Evolutionary conservation across 2,329 filamentous ascomycete species (phyloP).

Genomic region (Herpotrichia juniperi): DNA sequence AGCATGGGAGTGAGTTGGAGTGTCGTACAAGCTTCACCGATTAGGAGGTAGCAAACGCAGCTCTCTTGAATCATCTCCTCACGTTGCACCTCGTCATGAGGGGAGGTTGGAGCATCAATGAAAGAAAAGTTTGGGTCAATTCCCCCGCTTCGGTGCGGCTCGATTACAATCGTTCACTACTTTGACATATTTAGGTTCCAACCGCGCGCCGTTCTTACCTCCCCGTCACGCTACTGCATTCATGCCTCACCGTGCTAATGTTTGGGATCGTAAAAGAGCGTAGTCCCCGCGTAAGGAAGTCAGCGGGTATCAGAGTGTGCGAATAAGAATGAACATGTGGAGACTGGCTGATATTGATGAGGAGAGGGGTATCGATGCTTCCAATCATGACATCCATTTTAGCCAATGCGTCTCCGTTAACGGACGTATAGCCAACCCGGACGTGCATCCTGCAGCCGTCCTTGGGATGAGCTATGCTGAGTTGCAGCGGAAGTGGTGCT

Average conservation of each 20-base stretch:
- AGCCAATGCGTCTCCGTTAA: constrained; percentile 13
- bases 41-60: neutral
- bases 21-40: neutral
- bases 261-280: constrained; percentile 9
- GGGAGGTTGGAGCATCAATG: constrained; percentile 8
- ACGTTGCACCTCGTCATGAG: constrained; percentile 9
- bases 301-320: constrained; percentile 9
- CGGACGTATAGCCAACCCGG: constrained; percentile 8
- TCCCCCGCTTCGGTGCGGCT: constrained; percentile 13
- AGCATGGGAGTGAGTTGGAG: neutral
- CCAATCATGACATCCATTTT: constrained; percentile 12
- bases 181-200: constrained; percentile 9
- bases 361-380: constrained; percentile 6
- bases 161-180: constrained; percentile 1
- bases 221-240: constrained; percentile 15
- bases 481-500: constrained; percentile 10
- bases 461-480: constrained; percentile 10
- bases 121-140: constrained; percentile 6
- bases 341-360: constrained; percentile 10
- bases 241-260: constrained; percentile 14
- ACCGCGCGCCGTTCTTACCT: neutral
- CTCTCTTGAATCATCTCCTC: constrained; percentile 5
- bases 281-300: constrained; percentile 5
- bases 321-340: constrained; percentile 11
- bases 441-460: constrained; percentile 6